phyloP scores from a whole-genome alignment of 2,329 filamentous ascomycete genomes.

The Xylaria sp. region DNA sequence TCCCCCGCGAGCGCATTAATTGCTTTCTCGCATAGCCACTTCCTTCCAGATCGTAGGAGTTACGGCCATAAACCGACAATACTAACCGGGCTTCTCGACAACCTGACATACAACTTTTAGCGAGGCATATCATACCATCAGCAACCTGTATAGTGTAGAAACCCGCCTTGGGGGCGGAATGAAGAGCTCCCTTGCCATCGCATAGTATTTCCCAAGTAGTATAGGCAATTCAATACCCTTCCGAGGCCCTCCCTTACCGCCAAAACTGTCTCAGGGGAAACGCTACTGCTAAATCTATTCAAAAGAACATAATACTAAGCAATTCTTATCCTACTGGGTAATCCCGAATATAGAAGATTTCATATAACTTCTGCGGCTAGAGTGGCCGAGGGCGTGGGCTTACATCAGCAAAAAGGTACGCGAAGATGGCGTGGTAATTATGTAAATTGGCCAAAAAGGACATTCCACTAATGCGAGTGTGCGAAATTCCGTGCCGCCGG shows the following conservation, averaged over 20 bases:
- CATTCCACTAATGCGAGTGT: not conserved
- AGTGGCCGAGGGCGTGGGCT: not conserved
- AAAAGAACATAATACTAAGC: not conserved
- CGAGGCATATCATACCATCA: conserved; percentile 1
- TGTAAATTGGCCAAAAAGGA: not conserved
- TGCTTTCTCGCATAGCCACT: not conserved
- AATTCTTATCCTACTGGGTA: not conserved
- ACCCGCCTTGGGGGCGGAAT: conserved; percentile 7
- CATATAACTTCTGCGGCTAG: not conserved
- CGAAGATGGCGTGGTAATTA: conserved; percentile 6
- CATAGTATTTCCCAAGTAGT: not conserved
- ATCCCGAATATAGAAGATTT: not conserved
- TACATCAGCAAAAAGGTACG: conserved; percentile 8
- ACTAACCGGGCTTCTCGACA: not conserved
- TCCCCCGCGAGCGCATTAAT: not conserved
- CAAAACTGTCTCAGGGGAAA: too few relatives aligned
- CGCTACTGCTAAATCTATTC: too few relatives aligned
- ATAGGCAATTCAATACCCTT: not conserved
- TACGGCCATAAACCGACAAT: not conserved
- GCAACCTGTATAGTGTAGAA: not conserved
- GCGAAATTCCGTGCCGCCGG: not conserved
- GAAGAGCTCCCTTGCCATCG: not conserved
- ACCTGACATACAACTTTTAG: not conserved
- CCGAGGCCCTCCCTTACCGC: too few relatives aligned
- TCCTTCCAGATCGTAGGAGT: not conserved